Percentiles rank a stretch among this genome's conserved stretches.
Evolutionary conservation across 495 filamentous ascomycete genomes (phyloP).

Genomic region (Cercophora sp.): DNA sequence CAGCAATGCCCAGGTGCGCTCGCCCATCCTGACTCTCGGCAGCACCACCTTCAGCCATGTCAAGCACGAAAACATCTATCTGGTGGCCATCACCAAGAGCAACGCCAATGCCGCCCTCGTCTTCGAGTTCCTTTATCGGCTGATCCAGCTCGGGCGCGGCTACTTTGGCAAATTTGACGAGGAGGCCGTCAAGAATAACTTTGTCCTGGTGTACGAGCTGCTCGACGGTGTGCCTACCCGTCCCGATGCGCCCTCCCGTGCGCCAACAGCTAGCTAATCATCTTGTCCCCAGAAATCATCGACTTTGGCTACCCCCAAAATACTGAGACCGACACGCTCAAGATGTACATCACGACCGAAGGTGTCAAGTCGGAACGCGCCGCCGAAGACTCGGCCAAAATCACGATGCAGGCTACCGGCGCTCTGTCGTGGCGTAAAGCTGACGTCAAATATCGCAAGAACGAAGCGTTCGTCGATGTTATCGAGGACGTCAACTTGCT

Average conservation of each 20-base stretch:
- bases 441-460: conserved; percentile 98
- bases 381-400: conserved; percentile 88
- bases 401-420: conserved; percentile 98
- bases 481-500: conserved; percentile 99
- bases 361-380: conserved; percentile 94
- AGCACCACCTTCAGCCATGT: conserved; percentile 99
- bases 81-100: conserved; percentile 97
- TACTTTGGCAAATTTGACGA: conserved; percentile 99
- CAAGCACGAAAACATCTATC: conserved; percentile 98
- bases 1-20: conserved; percentile 95
- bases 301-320: conserved; percentile 99
- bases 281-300: conserved; percentile 69
- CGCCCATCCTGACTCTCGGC: conserved; percentile 93
- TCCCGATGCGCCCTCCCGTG: not conserved
- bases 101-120: conserved; percentile 99
- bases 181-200: conserved; percentile 99
- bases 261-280: not conserved
- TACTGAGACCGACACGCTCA: conserved; percentile 96
- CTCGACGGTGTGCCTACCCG: conserved; percentile 67
- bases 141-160: conserved; percentile 83
- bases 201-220: conserved; percentile 97
- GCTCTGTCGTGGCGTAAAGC: conserved; percentile 94
- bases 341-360: conserved; percentile 99
- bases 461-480: conserved; percentile 98
- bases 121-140: conserved; percentile 94